Evolutionary conservation across 2,329 filamentous ascomycete species (phyloP).

Genomic region (Aspergillus fumigatiaffinis): DNA sequence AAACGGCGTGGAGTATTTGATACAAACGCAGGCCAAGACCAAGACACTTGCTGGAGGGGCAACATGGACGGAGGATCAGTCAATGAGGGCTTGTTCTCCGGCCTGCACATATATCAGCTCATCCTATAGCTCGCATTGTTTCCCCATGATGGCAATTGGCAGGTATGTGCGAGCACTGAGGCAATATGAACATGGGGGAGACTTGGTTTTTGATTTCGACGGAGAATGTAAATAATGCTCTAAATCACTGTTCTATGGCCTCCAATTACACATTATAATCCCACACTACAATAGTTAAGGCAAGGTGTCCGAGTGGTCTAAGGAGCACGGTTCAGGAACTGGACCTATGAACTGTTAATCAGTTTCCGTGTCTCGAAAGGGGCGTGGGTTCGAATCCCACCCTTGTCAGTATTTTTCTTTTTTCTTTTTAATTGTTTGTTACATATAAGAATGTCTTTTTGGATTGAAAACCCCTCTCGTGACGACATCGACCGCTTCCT

Average conservation of each 20-base stretch:
- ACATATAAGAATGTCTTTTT: no score
- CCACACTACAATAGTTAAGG: accelerated
- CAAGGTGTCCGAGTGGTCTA: background rate
- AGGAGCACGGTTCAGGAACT: background rate
- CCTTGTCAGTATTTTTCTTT: no score
- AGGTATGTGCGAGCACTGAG: background rate
- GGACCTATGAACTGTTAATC: background rate
- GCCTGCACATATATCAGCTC: background rate
- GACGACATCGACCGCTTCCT: no score
- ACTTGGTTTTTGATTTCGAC: no score
- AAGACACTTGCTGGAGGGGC: background rate
- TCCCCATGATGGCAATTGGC: background rate
- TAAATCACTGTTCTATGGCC: no score
- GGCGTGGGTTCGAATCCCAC: background rate
- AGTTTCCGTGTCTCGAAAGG: background rate
- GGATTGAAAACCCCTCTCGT: no score
- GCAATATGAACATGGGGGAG: background rate
- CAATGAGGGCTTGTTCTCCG: no score
- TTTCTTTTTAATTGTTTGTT: no score
- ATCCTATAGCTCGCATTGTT: background rate
- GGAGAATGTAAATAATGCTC: no score
- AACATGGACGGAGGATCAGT: background rate
- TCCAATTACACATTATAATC: no score
- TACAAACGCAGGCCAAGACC: background rate
- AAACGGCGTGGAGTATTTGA: background rate